phyloP scores from a whole-genome alignment of 2,329 filamentous ascomycete species.

The Pestalotiopsis sp. region DNA sequence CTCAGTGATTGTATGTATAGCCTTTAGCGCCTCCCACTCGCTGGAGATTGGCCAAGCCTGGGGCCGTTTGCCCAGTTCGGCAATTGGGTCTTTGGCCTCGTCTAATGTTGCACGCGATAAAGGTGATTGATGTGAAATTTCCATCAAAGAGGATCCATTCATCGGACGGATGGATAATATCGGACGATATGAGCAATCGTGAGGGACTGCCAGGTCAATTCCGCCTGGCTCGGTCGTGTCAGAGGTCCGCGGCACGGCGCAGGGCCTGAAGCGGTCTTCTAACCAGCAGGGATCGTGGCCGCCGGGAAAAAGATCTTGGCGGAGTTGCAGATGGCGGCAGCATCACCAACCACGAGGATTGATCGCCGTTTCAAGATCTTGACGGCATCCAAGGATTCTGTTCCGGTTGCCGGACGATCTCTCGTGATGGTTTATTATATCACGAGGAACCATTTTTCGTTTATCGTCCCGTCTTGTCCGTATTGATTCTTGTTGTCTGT shows the following conservation, averaged over 20 bases:
- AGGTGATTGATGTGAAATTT: too few relatives aligned
- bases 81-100: neutral
- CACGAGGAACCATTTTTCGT: neutral
- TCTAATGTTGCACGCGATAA: neutral
- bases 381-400: neutral
- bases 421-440: neutral
- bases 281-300: neutral
- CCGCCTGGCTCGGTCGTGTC: neutral
- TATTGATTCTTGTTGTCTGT: neutral
- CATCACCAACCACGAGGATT: neutral
- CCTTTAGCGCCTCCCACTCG: neutral
- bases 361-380: neutral
- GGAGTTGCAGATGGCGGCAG: neutral
- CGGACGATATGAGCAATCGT: too few relatives aligned
- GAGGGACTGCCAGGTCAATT: neutral
- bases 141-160: too few relatives aligned
- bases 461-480: neutral
- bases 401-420: neutral
- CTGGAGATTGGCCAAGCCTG: neutral
- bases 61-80: neutral
- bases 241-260: neutral
- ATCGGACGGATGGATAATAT: neutral
- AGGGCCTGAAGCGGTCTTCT: neutral
- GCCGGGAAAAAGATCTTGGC: neutral
- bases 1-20: neutral